Base-by-base conservation (phyloP, 441 rosid species). In the Gossypium davidsonii region DNA sequence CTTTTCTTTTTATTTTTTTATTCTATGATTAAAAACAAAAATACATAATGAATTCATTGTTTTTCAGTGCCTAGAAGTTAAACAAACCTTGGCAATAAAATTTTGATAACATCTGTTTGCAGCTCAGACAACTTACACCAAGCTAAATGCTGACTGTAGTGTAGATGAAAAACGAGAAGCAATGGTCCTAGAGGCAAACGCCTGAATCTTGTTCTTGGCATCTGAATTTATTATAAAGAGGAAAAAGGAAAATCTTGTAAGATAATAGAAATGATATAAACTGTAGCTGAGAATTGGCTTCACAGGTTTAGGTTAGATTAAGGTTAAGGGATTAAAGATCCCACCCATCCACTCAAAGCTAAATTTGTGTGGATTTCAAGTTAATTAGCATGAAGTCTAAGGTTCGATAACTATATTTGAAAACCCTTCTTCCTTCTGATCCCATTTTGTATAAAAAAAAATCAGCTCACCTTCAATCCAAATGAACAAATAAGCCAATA, bases 141-240 rank as follows among this genome's bases (percentile, higher is more conserved):
- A 76, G 11, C 73, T 79, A 73, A 82, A 79, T 52, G 85, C 85
- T 7, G 85, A 72, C 49, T 77, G 85, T 70, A 82, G 12, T 28
- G 63, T 59, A n/a, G 83, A 82, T 51, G 83, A 79, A 74, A 82
- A 74, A 17, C 71, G 79, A 42, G 81, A 64, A 31, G 83, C 83
- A 62, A 82, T 79, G n/a, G 85, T 77, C 76, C 73, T 76, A 17
- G 77, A 26, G 74, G 85, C 85, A 70, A 82, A 82, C 48, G 78
- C 73, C 68, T 82, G 85, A 67, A 82, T 75, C 79, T 82, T 79
- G 78, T 82, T 82, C 81, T 75, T 82, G 63, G 85, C 85, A 79
- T 82, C 85, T 82, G 78, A 49, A 76, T 12, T 67, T 18, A 39
- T 21, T 18, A 39, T 21, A 56, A 6, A 67, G 59, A 26, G 48